Evolutionary conservation across 202 grass and related monocot genomes (phyloP).

Genomic region (Zizania palustris): DNA sequence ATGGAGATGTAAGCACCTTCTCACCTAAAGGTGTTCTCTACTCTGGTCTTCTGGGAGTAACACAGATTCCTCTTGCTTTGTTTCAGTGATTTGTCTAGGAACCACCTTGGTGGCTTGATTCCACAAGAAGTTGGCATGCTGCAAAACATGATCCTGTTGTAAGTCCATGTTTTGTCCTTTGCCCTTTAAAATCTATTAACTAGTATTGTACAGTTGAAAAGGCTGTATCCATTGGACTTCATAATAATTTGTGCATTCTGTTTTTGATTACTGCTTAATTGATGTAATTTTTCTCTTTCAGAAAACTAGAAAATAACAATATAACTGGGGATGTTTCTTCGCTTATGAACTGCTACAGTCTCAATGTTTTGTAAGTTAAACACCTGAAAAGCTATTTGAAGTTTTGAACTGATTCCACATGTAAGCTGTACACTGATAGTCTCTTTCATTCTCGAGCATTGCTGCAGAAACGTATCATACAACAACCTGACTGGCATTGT

Average conservation of each 20-base stretch:
- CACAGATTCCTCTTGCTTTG: conserved; percentile 23
- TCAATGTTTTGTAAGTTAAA: conserved; percentile 61
- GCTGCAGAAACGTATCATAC: conserved; percentile 73
- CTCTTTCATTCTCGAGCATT: neutral
- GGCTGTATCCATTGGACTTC: neutral
- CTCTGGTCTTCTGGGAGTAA: conserved; percentile 24
- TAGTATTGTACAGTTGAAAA: conserved; percentile 5
- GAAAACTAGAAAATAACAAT: conserved; percentile 74
- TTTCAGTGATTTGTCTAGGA: conserved; percentile 84
- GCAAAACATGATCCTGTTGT: conserved; percentile 76
- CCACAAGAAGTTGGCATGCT: conserved; percentile 75
- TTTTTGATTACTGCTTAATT: conserved; percentile 23
- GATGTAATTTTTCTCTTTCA: conserved; percentile 28
- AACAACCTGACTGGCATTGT: conserved; percentile 65
- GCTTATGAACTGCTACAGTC: conserved; percentile 66
- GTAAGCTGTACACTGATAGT: conserved; percentile 2
- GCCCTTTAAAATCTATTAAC: conserved; percentile 5
- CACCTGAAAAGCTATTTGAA: neutral
- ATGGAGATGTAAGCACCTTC: too few relatives aligned
- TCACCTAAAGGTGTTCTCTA: neutral
- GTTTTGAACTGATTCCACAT: neutral
- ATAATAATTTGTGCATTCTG: neutral
- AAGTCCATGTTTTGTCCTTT: conserved; percentile 38
- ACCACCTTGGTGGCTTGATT: conserved; percentile 56
- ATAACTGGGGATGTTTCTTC: conserved; percentile 63